Evolutionary conservation across 306 rosid species (phyloP), one percentile per base, ranked within the genome.

Genomic region (Quillaja saponaria): DNA sequence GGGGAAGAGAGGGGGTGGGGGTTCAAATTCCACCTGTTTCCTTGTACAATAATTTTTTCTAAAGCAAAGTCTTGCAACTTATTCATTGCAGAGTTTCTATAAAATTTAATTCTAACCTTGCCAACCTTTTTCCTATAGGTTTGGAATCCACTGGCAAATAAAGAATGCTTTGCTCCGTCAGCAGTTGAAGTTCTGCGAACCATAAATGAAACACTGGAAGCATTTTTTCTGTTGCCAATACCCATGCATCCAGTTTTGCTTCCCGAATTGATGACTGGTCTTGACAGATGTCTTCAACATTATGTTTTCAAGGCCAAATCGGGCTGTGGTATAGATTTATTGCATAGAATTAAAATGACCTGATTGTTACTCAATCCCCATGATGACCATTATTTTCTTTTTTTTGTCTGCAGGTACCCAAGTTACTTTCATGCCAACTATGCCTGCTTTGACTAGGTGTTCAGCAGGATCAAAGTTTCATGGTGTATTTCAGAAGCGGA

Each of bases 361-460:
- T 18, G 48, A 57, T 13, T 31, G 55, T 61, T 44, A 44, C 28
- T 64, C 44, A 19, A 31, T 63, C 68, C 19, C 13, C 21, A 34
- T 44, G 13, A 20, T 78, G 72, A 78, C 66, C 40, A 11, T 9
- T 40, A 14, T 40, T 78, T 60, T 18, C 69, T 55, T 10, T 76
- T 56, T 56, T 13, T 80, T 63, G 21, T 77, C 73, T 75, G 80
- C 84, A 91, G 98, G 96, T 35, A 72, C 76, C 62, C 77, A 71
- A 46, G 73, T 67, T 55, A 72, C 87, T 50, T 88, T 79, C 71
- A 35, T 86, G 64, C 99, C 99, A 8, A 28, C 73, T 49, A n/a
- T 89, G 62, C 99, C 96, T 59, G 81, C 88, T 69, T 66, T 92
- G 85, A 92, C 99, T 25, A 79, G 99, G 72, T 92, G 99, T 73